Conservation (phyloP, 371 early-diverging fungal species). For the Apophysomyces ossiformis region DNA sequence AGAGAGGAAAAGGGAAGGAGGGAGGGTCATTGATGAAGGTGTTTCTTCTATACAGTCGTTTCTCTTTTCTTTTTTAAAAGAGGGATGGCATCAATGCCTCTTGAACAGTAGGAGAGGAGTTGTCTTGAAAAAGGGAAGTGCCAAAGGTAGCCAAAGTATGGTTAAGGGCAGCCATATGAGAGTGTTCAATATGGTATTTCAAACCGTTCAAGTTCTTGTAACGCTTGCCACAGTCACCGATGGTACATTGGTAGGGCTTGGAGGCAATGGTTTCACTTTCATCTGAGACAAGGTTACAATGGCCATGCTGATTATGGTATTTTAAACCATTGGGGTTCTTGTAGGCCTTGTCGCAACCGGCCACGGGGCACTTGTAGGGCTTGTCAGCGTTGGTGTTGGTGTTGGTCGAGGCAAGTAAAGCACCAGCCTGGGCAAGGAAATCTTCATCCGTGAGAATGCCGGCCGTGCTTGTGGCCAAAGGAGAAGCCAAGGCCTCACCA, state of each 20-base stretch:
- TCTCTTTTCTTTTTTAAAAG: slow-evolving; percentile 18
- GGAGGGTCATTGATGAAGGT: not conserved
- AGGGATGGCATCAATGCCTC: slow-evolving; percentile 19
- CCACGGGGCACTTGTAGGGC: slow-evolving; percentile 86
- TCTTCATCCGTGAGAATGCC: slow-evolving; percentile 46
- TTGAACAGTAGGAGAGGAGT: slow-evolving; percentile 25
- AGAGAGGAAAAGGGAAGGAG: not conserved
- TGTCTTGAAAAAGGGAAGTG: slow-evolving; percentile 33
- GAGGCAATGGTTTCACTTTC: slow-evolving; percentile 52
- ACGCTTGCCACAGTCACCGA: slow-evolving; percentile 49
- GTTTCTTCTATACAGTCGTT: not conserved
- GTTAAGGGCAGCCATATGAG: slow-evolving; percentile 67
- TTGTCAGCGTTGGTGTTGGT: slow-evolving; percentile 58
- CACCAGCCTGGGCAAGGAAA: slow-evolving; percentile 56
- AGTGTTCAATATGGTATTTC: slow-evolving; percentile 94
- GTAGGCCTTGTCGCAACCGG: slow-evolving; percentile 95
- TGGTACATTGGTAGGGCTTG: slow-evolving; percentile 78
- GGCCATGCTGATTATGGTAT: slow-evolving; percentile 93
- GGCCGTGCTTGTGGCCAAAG: slow-evolving; percentile 2
- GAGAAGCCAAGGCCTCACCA: slow-evolving; percentile 28
- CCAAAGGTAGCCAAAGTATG: slow-evolving; percentile 55
- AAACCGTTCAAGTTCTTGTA: slow-evolving; percentile 94
- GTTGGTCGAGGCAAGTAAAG: slow-evolving; percentile 47
- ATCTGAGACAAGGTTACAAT: slow-evolving; percentile 56
- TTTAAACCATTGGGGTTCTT: slow-evolving; percentile 98